phyloP scores from a whole-genome alignment of 2,329 filamentous ascomycete genomes.

The Fusarium subtropicale region DNA sequence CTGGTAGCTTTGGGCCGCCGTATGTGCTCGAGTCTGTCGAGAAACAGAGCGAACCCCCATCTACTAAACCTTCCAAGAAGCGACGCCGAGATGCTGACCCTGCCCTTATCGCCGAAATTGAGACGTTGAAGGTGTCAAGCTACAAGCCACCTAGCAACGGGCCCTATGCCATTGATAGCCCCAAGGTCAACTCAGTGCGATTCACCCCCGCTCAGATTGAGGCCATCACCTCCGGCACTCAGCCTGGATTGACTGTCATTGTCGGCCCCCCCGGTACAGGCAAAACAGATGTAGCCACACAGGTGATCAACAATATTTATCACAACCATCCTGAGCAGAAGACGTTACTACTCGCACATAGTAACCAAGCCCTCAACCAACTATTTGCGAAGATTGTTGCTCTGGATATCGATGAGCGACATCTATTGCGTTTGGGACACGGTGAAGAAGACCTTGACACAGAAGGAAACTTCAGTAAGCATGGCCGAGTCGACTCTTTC shows the following conservation, averaged over 20 bases:
- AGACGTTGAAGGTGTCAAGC: constrained; percentile 84
- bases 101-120: constrained; percentile 69
- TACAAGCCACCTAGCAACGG: constrained; percentile 91
- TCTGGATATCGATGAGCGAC: constrained; percentile 93
- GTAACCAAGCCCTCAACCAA: constrained; percentile 97
- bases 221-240: constrained; percentile 91
- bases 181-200: constrained; percentile 83
- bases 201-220: constrained; percentile 94
- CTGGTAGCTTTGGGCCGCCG: constrained; percentile 83
- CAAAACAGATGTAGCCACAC: constrained; percentile 98
- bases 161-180: constrained; percentile 86
- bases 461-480: constrained; percentile 89
- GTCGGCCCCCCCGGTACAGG: constrained; percentile 96
- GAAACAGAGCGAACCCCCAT: constrained; percentile 62
- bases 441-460: constrained; percentile 94
- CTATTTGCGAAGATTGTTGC: constrained; percentile 98
- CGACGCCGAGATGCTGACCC: constrained; percentile 82
- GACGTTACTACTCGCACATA: constrained; percentile 93
- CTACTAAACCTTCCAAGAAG: constrained; percentile 81
- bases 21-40: constrained; percentile 81
- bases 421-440: constrained; percentile 90
- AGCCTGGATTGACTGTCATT: constrained; percentile 92
- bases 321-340: constrained; percentile 96
- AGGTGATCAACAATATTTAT: constrained; percentile 99
- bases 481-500: constrained; percentile 94